These are phyloP conservation scores for Metschnikowia lachancei DNA, from an alignment of 805 yeast species.

Conservation along the genomic window DNA sequence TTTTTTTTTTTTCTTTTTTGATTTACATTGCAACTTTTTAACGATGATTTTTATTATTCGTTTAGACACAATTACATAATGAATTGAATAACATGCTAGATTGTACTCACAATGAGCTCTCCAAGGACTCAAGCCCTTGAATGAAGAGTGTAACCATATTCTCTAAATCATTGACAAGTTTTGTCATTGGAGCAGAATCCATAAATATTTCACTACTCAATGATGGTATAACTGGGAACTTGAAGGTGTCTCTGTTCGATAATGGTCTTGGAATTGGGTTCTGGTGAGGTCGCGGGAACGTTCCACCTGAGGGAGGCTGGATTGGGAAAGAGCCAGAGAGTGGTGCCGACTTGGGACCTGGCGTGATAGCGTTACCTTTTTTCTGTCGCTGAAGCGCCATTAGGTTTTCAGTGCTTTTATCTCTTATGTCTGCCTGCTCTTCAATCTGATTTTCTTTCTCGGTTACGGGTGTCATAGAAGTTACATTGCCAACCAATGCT, in stretches of 20 bases:
- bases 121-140: conserved; percentile 42
- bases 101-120: conserved; percentile 15
- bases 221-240: conserved; percentile 38
- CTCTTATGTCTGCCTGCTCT: conserved; percentile 8
- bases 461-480: conserved; percentile 79
- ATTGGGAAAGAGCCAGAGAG: conserved; percentile 7
- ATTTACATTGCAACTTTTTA: no score
- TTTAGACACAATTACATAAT: no score
- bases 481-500: conserved; percentile 45
- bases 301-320: neutral
- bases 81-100: neutral
- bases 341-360: conserved; percentile 17
- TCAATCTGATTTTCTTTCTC: conserved; percentile 45
- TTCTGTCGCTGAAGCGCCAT: conserved; percentile 5
- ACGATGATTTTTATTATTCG: no score
- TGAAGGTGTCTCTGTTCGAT: conserved; percentile 7
- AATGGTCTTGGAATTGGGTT: conserved; percentile 1
- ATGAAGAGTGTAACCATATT: conserved; percentile 36
- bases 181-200: conserved; percentile 36
- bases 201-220: conserved; percentile 37
- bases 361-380: conserved; percentile 2
- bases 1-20: no score
- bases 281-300: conserved; percentile 2
- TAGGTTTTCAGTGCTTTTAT: conserved; percentile 4
- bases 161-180: conserved; percentile 38